Conservation (phyloP, 2,329 filamentous ascomycete species). For the Epichloe bromicola region DNA sequence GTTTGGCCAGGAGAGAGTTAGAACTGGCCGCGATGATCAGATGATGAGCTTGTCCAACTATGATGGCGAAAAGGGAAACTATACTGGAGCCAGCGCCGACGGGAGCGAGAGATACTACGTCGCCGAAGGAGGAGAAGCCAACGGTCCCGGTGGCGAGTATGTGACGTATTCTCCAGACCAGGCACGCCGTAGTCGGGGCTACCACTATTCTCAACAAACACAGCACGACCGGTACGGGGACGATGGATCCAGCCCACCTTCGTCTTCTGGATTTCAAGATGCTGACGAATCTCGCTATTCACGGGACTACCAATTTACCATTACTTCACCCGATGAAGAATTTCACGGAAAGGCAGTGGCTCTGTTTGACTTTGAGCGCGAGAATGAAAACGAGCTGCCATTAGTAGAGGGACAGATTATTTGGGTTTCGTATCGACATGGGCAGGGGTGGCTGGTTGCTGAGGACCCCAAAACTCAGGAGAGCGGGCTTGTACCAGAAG, state of each 20-base stretch:
- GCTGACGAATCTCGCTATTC: slow-evolving; percentile 72
- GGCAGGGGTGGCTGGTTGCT: slow-evolving; percentile 93
- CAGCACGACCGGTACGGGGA: slow-evolving; percentile 42
- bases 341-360: slow-evolving; percentile 96
- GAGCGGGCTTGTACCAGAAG: slow-evolving; percentile 88
- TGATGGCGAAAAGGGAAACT: slow-evolving; percentile 52
- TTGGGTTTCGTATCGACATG: slow-evolving; percentile 88
- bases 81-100: slow-evolving; percentile 53
- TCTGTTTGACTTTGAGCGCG: slow-evolving; percentile 84
- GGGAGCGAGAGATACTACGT: slow-evolving; percentile 65
- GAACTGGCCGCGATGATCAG: slow-evolving; percentile 31
- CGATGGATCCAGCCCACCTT: slow-evolving; percentile 37
- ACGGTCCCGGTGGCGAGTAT: slow-evolving; percentile 67
- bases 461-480: slow-evolving; percentile 91
- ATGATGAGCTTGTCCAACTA: slow-evolving; percentile 36
- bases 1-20: slow-evolving; percentile 28
- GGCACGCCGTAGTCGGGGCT: slow-evolving; percentile 41
- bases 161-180: slow-evolving; percentile 63
- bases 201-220: slow-evolving; percentile 29
- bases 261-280: slow-evolving; percentile 43
- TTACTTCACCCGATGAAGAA: slow-evolving; percentile 89
- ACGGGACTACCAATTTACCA: slow-evolving; percentile 86
- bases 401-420: slow-evolving; percentile 92
- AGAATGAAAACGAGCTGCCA: slow-evolving; percentile 93
- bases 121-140: slow-evolving; percentile 53